Conservation (phyloP, 192 early-diverging fungal species). For the Pecoramyces ruminantium region DNA sequence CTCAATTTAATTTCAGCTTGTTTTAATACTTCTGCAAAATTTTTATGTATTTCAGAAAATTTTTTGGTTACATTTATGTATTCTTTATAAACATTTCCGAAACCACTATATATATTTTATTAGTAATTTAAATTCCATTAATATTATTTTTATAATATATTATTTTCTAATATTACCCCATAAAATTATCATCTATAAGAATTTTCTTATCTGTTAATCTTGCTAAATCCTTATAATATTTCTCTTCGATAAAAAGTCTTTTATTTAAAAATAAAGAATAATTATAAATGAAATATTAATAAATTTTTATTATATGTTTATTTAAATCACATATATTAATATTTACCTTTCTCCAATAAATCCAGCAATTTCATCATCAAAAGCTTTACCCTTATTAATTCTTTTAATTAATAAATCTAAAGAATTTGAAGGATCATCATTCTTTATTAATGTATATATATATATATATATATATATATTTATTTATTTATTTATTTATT, state of each 20-base stretch:
- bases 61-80: neutral
- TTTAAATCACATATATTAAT: no score
- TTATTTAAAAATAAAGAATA: no score
- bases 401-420: neutral
- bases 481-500: no score
- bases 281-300: no score
- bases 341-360: neutral
- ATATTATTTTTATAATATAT: no score
- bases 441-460: neutral
- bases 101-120: neutral
- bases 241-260: neutral
- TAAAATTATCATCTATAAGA: neutral
- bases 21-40: neutral
- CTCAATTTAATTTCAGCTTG: neutral
- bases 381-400: neutral
- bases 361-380: neutral
- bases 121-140: no score
- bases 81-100: neutral
- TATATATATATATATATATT: no score
- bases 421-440: neutral
- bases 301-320: no score
- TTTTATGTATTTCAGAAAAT: neutral
- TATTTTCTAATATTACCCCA: neutral
- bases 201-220: neutral
- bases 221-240: neutral